Percentiles rank a stretch among this genome's conserved stretches.
phyloP scores from a whole-genome alignment of 495 filamentous ascomycete species.

The Daldinia grandis region DNA sequence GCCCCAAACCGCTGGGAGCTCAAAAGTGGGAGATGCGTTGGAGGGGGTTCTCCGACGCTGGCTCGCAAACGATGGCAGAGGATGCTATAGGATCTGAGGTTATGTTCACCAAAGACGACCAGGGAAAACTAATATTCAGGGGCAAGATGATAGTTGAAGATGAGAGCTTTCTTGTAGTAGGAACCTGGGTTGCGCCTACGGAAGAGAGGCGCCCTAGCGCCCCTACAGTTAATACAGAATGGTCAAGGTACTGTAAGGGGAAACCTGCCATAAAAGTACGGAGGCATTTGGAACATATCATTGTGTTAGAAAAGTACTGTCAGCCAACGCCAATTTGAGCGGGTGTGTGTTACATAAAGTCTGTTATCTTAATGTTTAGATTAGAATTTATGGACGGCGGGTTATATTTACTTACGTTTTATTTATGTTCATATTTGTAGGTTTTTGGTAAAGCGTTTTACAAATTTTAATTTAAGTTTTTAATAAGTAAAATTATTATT shows the following conservation, averaged over 20 bases:
- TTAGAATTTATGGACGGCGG: too few species aligned
- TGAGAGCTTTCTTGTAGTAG: not conserved
- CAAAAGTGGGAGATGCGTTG: conserved; percentile 18
- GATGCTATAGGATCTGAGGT: not conserved
- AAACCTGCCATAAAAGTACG: not conserved
- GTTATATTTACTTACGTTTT: too few species aligned
- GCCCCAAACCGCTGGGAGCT: conserved; percentile 7
- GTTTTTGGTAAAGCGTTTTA: too few species aligned
- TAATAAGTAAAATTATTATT: too few species aligned
- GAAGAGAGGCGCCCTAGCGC: not conserved
- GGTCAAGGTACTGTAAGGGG: not conserved
- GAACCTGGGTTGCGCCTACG: not conserved
- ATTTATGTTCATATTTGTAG: too few species aligned
- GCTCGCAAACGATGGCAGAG: conserved; percentile 1
- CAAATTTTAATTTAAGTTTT: too few species aligned
- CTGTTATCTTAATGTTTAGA: too few species aligned
- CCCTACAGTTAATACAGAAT: not conserved
- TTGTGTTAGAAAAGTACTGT: conserved; percentile 24
- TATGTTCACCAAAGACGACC: not conserved
- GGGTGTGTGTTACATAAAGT: too few species aligned
- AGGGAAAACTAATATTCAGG: not conserved
- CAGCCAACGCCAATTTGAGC: not conserved
- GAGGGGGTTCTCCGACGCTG: conserved; percentile 11
- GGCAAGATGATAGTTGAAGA: not conserved
- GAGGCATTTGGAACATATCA: conserved; percentile 7